phyloP scores from a whole-genome alignment of 192 early-diverging fungal genomes.

The Piromyces finnis region DNA sequence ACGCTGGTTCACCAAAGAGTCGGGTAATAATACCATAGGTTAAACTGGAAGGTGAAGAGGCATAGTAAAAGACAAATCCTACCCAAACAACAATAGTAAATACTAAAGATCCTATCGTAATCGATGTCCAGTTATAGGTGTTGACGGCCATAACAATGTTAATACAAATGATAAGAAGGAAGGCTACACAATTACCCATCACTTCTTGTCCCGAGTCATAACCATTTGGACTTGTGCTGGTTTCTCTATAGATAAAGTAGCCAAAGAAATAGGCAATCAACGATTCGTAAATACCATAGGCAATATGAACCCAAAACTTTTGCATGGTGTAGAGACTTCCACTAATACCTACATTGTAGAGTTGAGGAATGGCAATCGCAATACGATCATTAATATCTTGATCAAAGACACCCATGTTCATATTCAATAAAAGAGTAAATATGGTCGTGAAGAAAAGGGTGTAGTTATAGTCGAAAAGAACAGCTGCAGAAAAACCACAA shows the following conservation, averaged over 20 bases:
- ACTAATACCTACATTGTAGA: constrained; percentile 73
- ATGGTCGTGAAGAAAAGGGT: constrained; percentile 86
- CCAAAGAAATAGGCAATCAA: constrained; percentile 61
- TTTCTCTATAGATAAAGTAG: constrained; percentile 41
- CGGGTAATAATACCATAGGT: constrained; percentile 50
- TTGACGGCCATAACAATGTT: constrained; percentile 63
- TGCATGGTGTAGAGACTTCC: constrained; percentile 64
- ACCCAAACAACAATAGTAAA: constrained; percentile 49
- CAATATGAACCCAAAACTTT: constrained; percentile 68
- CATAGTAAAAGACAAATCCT: constrained; percentile 47
- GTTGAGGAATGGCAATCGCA: constrained; percentile 24
- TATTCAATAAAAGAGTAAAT: constrained; percentile 77
- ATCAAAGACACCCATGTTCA: constrained; percentile 32
- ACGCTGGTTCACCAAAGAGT: constrained; percentile 41
- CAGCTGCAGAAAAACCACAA: constrained; percentile 39
- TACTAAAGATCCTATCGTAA: constrained; percentile 41
- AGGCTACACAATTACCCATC: constrained; percentile 63
- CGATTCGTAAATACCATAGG: constrained; percentile 87
- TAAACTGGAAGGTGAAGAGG: constrained; percentile 26
- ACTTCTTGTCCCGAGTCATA: constrained; percentile 31
- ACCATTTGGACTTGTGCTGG: constrained; percentile 26
- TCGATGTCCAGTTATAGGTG: constrained; percentile 71
- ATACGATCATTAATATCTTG: constrained; percentile 47
- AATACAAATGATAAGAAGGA: constrained; percentile 58
- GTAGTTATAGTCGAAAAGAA: constrained; percentile 53